Evolutionary conservation across 257 asterid species (phyloP), one percentile per base, ranked within the genome.

Genomic region (Leonotis leonurus): DNA sequence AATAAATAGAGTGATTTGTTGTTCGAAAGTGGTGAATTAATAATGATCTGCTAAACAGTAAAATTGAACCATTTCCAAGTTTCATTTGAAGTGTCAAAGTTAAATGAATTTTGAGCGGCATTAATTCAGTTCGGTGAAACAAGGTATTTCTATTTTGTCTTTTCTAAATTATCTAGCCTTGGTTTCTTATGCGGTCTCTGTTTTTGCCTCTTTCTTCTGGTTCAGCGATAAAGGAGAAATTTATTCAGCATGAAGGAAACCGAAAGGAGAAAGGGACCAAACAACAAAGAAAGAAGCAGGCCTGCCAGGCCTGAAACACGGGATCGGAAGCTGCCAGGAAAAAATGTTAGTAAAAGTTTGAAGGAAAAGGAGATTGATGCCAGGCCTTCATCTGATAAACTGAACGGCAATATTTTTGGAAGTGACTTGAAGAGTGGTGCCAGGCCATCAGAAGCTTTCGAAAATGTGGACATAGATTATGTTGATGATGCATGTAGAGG

Each of bases 241-340:
- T n/a, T n/a, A n/a, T n/a, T n/a, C n/a, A n/a, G n/a, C n/a, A 88
- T 91, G 95, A 91, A 80, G 77, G 95, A 88, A 65, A 68, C 80
- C 20, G 92, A 85, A 39, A 81, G 71, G 79, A 81, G 80, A 82
- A 85, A 71, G 69, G 82, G 68, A 62, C 60, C 79, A 44, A 86
- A 58, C 71, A 84, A 55, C 73, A 83, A 77, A 74, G 92, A 76
- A 27, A 74, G 66, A 66, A 63, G 41, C 67, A 53, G 69, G 51
- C 64, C 87, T 64, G 77, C 83, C 35, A 86, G 80, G 61, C 53
- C 90, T 12, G 87, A 81, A 20, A 75, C 69, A 39, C 79, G 74
- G 60, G 90, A 85, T 62, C 74, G 75, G 46, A 87, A 70, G 71
- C 72, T 64, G 41, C 88, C 68, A 56, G 82, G 75, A 36, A 85